A percentile compares a stretch with the other conserved stretches of the same genome.
phyloP scores from a whole-genome alignment of 331 rosid species.

The Acacia pycnantha region DNA sequence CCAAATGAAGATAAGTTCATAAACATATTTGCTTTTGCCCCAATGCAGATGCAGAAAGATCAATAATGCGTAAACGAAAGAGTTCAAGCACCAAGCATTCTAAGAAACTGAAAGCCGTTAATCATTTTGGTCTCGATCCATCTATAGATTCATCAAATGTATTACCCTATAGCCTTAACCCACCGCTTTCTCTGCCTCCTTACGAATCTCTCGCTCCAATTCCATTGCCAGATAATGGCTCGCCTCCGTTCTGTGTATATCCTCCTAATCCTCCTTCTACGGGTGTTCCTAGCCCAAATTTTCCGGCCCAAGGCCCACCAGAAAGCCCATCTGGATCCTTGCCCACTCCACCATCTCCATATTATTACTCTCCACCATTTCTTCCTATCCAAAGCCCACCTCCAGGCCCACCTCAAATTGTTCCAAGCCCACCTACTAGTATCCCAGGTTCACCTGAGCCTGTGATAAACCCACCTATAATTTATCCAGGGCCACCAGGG shows the following conservation, averaged over 20 bases:
- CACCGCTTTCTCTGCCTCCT: constrained; percentile 76
- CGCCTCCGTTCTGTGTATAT: constrained; percentile 69
- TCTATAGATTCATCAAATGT: constrained; percentile 44
- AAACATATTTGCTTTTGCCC: neutral
- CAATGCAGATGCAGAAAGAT: constrained; percentile 56
- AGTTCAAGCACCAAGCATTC: constrained; percentile 38
- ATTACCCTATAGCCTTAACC: constrained; percentile 64
- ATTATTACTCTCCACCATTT: neutral
- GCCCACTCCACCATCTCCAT: constrained; percentile 25
- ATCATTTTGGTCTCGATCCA: constrained; percentile 46
- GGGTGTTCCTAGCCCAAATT: constrained; percentile 44
- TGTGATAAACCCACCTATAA: constrained; percentile 36
- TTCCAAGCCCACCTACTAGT: constrained; percentile 38
- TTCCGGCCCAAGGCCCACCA: constrained; percentile 48
- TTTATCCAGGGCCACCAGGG: constrained; percentile 38
- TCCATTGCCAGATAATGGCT: constrained; percentile 50
- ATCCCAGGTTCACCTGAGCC: constrained; percentile 48
- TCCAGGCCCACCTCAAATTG: constrained; percentile 36
- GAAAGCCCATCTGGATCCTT: constrained; percentile 38
- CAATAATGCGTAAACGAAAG: constrained; percentile 37
- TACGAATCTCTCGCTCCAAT: constrained; percentile 72
- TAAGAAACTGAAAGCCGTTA: constrained; percentile 48
- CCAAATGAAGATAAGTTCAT: neutral
- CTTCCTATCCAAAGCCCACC: constrained; percentile 38
- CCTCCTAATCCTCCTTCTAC: constrained; percentile 65